Conservation (phyloP, 306 rosid species). For the Cucurbita pepo region DNA sequence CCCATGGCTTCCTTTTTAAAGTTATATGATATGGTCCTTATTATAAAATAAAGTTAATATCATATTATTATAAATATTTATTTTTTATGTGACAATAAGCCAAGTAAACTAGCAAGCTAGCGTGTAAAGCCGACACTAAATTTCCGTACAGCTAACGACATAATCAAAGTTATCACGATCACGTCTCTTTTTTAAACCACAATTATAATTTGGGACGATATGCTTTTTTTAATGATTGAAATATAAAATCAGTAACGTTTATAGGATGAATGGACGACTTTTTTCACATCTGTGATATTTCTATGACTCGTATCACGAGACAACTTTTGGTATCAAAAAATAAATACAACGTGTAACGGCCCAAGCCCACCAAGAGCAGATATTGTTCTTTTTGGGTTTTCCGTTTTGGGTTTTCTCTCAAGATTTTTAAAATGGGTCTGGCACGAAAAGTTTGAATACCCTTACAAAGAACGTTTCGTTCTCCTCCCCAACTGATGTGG, state of each 20-base stretch:
- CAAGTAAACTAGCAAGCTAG: background rate
- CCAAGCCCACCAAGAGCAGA: too few relatives aligned
- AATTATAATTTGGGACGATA: background rate
- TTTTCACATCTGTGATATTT: background rate
- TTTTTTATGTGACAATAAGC: background rate
- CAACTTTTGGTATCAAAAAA: too few relatives aligned
- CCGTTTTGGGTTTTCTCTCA: too few relatives aligned
- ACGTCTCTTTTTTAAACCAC: background rate
- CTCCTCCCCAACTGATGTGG: too few relatives aligned
- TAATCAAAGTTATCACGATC: background rate
- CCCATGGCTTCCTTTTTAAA: background rate
- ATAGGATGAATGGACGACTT: background rate
- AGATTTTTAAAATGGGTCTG: too few relatives aligned
- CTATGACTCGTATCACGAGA: background rate
- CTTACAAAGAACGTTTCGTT: too few relatives aligned
- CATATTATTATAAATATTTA: background rate
- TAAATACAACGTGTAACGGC: too few relatives aligned
- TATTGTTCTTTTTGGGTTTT: too few relatives aligned
- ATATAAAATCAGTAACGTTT: background rate
- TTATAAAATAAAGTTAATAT: background rate
- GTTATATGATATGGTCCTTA: background rate
- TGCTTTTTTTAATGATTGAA: background rate
- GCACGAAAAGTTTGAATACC: too few relatives aligned
- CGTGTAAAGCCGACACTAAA: background rate
- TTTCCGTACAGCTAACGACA: background rate